phyloP scores from a whole-genome alignment of 768 basidiomycete genomes.

The Tylopilus plumbeoviolaceoides region DNA sequence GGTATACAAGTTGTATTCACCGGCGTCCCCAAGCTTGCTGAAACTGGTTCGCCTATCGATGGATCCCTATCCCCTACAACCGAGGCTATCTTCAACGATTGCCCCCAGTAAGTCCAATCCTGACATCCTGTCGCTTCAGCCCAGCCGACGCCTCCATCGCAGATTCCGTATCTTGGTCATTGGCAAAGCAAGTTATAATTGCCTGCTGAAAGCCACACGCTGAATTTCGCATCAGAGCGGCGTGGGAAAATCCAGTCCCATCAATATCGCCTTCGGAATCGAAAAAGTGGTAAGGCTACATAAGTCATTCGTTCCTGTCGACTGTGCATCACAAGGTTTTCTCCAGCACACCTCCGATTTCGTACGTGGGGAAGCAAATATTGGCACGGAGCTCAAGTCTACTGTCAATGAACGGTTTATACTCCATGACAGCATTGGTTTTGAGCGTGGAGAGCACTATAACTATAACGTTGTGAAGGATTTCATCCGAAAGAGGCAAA shows the following conservation, averaged over 20 bases:
- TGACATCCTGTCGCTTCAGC: too few species aligned
- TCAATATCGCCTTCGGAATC: not conserved
- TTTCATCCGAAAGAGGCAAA: not conserved
- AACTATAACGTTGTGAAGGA: not conserved
- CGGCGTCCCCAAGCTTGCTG: too few species aligned
- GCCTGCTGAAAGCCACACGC: not conserved
- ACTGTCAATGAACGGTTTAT: not conserved
- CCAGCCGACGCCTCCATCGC: not conserved
- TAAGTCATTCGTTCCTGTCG: not conserved
- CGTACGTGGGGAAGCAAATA: not conserved
- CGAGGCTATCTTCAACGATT: too few species aligned
- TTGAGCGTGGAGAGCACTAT: not conserved
- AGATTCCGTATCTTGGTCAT: conserved; percentile 5
- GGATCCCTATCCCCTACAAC: too few species aligned
- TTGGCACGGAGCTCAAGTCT: not conserved
- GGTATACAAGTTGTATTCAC: too few species aligned
- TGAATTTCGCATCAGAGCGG: not conserved
- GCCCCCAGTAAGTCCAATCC: too few species aligned
- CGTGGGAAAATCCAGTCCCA: too few species aligned
- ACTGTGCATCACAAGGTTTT: not conserved
- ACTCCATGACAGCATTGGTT: conserved; percentile 2
- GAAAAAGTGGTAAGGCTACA: not conserved
- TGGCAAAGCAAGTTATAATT: not conserved
- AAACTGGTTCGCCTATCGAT: too few species aligned
- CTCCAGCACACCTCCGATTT: not conserved